Evolutionary conservation across 257 asterid genomes (phyloP).

Genomic region (Scutellaria barbata): DNA sequence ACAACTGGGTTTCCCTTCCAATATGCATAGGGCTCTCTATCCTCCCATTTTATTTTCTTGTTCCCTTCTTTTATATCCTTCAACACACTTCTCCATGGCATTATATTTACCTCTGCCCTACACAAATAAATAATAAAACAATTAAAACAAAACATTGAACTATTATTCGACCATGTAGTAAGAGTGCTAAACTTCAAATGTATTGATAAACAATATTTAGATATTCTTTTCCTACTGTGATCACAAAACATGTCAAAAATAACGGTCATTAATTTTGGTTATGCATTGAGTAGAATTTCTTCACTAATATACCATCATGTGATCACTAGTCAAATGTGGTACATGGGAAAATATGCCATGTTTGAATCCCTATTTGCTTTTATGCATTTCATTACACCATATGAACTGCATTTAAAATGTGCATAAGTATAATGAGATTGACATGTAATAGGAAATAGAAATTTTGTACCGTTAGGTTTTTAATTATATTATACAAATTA

Average conservation of each 20-base stretch:
- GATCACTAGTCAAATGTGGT: no score
- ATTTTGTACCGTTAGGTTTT: no score
- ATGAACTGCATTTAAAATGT: background rate
- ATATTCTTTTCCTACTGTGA: no score
- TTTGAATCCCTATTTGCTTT: no score
- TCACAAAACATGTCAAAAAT: no score
- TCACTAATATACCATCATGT: no score
- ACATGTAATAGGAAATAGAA: background rate
- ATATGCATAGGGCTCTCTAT: conserved; percentile 84
- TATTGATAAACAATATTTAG: no score
- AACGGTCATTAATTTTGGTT: no score
- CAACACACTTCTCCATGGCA: conserved; percentile 77
- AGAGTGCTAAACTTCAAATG: background rate
- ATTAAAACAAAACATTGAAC: background rate
- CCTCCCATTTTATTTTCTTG: conserved; percentile 69
- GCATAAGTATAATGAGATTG: background rate
- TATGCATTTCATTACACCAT: no score
- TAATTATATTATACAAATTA: no score
- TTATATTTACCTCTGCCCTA: conserved; percentile 86
- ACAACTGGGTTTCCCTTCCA: conserved; percentile 90
- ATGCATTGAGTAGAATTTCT: background rate
- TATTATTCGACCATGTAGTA: background rate
- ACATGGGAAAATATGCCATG: background rate
- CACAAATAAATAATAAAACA: conserved; percentile 22
- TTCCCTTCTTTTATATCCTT: conserved; percentile 77